A percentile compares a stretch with the other conserved stretches of the same genome.
Conservation (phyloP, 2,329 filamentous ascomycete species). For the Fusarium incarnatum region DNA sequence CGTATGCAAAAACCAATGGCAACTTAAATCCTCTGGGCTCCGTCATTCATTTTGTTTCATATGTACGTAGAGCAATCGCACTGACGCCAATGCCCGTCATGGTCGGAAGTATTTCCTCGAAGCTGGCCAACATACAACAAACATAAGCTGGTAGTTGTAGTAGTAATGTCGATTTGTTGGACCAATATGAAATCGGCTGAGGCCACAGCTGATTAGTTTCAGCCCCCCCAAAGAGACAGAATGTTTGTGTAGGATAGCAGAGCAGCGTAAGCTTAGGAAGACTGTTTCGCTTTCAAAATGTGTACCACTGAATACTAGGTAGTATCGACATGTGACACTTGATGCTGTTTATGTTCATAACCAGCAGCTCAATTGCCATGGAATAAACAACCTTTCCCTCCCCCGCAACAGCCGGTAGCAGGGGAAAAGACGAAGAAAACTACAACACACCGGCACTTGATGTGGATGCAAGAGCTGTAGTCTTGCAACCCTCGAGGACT, state of each 20-base stretch:
- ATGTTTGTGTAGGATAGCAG: background rate
- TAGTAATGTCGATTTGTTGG: background rate
- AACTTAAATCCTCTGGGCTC: background rate
- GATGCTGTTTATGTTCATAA: background rate
- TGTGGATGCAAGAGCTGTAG: slow-evolving; percentile 24
- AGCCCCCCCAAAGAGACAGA: background rate
- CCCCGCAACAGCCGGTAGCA: slow-evolving; percentile 14
- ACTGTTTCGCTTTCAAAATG: background rate
- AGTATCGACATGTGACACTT: background rate
- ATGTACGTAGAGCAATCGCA: background rate
- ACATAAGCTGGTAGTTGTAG: background rate
- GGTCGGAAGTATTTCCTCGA: background rate
- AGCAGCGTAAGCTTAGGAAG: background rate
- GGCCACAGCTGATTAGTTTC: background rate
- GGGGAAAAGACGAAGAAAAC: background rate
- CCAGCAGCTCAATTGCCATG: background rate
- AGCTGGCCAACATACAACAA: background rate
- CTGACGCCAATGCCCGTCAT: background rate
- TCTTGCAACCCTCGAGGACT: slow-evolving; percentile 28
- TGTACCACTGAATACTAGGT: slow-evolving; percentile 49
- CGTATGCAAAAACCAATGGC: background rate
- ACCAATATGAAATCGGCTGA: background rate
- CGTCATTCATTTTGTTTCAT: slow-evolving; percentile 1
- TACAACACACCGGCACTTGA: slow-evolving; percentile 35
- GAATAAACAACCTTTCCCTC: background rate